Evolutionary conservation across 2,329 filamentous ascomycete genomes (phyloP).

Genomic region (Stagonosporopsis vannaccii): DNA sequence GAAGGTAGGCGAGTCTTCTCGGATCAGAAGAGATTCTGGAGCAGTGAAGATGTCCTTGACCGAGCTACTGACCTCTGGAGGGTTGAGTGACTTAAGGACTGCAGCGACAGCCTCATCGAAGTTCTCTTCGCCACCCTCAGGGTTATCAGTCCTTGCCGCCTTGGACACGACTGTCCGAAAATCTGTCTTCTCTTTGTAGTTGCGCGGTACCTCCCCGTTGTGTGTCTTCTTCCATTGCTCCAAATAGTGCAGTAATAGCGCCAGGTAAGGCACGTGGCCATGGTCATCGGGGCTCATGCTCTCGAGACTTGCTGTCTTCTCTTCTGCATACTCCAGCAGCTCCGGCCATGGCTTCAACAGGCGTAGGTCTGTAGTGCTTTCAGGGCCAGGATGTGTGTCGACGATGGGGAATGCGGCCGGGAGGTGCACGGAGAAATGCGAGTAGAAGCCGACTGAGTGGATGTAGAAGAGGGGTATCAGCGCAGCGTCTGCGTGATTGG

Average conservation of each 20-base stretch:
- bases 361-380: constrained; percentile 83
- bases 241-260: constrained; percentile 82
- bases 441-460: constrained; percentile 91
- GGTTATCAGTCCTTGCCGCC: constrained; percentile 72
- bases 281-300: constrained; percentile 79
- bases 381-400: constrained; percentile 92
- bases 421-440: constrained; percentile 81
- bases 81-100: constrained; percentile 84
- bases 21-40: constrained; percentile 61
- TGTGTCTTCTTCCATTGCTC: constrained; percentile 79
- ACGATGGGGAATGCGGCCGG: constrained; percentile 88
- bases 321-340: constrained; percentile 69
- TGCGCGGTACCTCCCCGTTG: constrained; percentile 71
- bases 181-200: constrained; percentile 84
- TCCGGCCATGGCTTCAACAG: constrained; percentile 87
- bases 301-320: constrained; percentile 74
- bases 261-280: constrained; percentile 88
- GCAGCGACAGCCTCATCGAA: constrained; percentile 90
- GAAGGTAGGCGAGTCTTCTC: constrained; percentile 68
- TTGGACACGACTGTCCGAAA: constrained; percentile 76
- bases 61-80: constrained; percentile 70
- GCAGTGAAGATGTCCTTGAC: constrained; percentile 82
- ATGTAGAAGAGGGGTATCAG: constrained; percentile 80
- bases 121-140: constrained; percentile 94
- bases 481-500: constrained; percentile 60